Base-by-base conservation (phyloP, 2,329 filamentous ascomycete genomes). In the Exutisphaerella laricina region DNA sequence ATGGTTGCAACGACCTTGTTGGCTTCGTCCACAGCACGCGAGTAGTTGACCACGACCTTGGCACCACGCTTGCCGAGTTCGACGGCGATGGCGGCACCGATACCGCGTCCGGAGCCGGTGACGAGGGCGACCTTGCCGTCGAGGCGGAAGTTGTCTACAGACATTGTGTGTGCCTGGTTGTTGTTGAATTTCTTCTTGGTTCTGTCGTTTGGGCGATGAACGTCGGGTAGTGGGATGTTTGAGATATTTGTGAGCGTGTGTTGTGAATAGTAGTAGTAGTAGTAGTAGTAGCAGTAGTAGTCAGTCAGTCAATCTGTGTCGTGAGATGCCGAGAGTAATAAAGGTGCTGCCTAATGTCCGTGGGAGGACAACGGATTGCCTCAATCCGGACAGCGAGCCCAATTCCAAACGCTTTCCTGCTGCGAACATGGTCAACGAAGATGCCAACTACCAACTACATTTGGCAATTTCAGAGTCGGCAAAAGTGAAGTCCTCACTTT, bases 31-130 rank as follows among this genome's bases (percentile, higher is more conserved):
- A 71, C 65, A 58, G 75, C 76, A 68, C 81, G 79, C 60, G 79
- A 75, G 64, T 80, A 80, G 72, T 80, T 80, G 58, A 80, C 74
- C 43, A 77, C 73, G 31, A 81, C 75, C 62, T 78, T 78, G 56
- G 79, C 79, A 32, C 79, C 79, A 41, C 77, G 75, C 43, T 73
- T 70, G 44, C 73, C 79, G 36, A 83, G 74, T 64, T 81, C 77
- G 41, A 77, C 67, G 33, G 79, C 79, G 70, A 82, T 81, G 53
- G 77, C 77, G 36, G 74, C 72, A 43, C 79, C 79, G 49, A 82
- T 82, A 53, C 79, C 79, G 59, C 79, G 76, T 52, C 75, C 69
- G 39, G 69, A 71, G 55, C 69, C 69, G 50, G 69, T 72, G 52
- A 72, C 69, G 45, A 72, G 65, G 55, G 69, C 69, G 50, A 71